Conservation (phyloP, 1,284 basidiomycete species). For the Marasmius sp. region DNA sequence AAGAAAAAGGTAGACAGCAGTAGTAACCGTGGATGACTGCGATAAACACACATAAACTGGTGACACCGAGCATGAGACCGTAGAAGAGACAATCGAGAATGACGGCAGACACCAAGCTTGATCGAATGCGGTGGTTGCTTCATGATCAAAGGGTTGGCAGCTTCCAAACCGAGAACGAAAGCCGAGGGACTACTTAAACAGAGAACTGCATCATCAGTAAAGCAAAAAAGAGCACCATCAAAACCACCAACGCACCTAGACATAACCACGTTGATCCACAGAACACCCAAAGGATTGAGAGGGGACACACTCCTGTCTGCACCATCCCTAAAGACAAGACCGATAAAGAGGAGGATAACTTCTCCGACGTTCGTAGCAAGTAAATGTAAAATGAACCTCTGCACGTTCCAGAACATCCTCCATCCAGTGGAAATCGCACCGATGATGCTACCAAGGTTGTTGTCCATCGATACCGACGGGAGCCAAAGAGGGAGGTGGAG, state of each 20-base stretch:
- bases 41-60: slow-evolving; percentile 3
- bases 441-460: slow-evolving; percentile 71
- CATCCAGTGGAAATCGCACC: slow-evolving; percentile 69
- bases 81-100: slow-evolving; percentile 61
- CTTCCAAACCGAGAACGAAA: slow-evolving; percentile 61
- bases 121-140: slow-evolving; percentile 47
- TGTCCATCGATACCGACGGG: slow-evolving; percentile 66
- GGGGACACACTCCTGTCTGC: slow-evolving; percentile 63
- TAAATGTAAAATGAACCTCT: slow-evolving; percentile 46
- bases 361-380: slow-evolving; percentile 63
- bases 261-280: slow-evolving; percentile 52
- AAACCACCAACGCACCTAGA: slow-evolving; percentile 18
- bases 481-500: slow-evolving; percentile 60
- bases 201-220: not conserved
- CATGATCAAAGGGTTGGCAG: slow-evolving; percentile 59
- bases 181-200: slow-evolving; percentile 46
- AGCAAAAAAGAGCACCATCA: not conserved
- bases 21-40: slow-evolving; percentile 45
- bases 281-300: slow-evolving; percentile 62
- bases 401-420: slow-evolving; percentile 44
- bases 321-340: slow-evolving; percentile 65
- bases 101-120: slow-evolving; percentile 50
- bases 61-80: slow-evolving; percentile 60
- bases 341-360: slow-evolving; percentile 59
- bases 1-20: no score